Base-by-base conservation (phyloP, 2,329 filamentous ascomycete species). In the Colletotrichum magnum region DNA sequence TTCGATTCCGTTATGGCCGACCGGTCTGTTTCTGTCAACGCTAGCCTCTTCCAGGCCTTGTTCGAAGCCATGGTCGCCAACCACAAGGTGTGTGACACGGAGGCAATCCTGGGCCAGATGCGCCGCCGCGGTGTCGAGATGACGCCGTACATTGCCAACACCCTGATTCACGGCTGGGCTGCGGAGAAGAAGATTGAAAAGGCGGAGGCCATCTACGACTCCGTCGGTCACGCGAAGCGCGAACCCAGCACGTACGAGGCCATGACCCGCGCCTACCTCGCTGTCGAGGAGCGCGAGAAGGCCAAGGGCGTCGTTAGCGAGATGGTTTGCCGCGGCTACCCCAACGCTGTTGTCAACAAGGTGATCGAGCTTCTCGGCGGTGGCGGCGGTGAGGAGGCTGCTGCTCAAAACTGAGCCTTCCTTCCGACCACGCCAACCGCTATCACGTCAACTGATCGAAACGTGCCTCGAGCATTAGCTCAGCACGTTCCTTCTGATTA, bases 211-310 rank as follows among this genome's bases (percentile, higher is more conserved):
- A 90, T 98, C 71, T 99, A 97, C 78, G 88, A 93, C 68, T 86
- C 88, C n/a, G 91, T 99, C 4, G 89, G 91, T 9, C 87, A 89
- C 32, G 88, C 90, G 63, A 94, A 92, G 83, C 91, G 96, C 66
- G 96, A 99, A 84, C 96, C 96, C 4, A 98, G 94, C 85, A 99
- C 96, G 5, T 99, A 99, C 80, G 96, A 99, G 83, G 95, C 95
- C 48, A 99, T 99, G 96, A 97, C 95, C 5, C 89, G 96, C 53
- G 96, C 96, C 1, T 98, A 92, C 82, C 89, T 99, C 63, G 90
- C 94, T 12, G 92, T 92, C 4, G 94, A 97, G 77, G 90, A 97
- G 78, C 91, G 93, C 41, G 87, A 90, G 57, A 87, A 88, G 67
- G 96, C 96, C 47, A 90, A 94, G 82, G 82, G 77, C 12, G 92